Percentiles rank a stretch among this genome's conserved stretches.
phyloP scores from a whole-genome alignment of 2,329 filamentous ascomycete genomes.

The Pyrenophora graminea region DNA sequence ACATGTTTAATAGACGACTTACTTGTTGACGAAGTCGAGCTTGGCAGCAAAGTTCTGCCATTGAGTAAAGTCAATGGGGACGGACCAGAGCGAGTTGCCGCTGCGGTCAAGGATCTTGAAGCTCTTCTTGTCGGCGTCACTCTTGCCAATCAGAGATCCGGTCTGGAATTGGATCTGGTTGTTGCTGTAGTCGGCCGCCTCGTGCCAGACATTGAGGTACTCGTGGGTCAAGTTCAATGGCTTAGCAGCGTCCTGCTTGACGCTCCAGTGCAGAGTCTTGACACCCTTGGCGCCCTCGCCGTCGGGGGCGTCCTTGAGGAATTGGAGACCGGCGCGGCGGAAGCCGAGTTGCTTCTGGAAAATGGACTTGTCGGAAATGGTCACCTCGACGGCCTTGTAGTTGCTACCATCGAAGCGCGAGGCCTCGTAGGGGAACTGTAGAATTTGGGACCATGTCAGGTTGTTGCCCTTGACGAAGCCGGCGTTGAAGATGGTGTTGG shows the following conservation, averaged over 20 bases:
- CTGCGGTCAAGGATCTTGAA: slow-evolving; percentile 48
- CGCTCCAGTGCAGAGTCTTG: slow-evolving; percentile 66
- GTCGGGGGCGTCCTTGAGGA: slow-evolving; percentile 57
- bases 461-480: slow-evolving; percentile 59
- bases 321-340: slow-evolving; percentile 61
- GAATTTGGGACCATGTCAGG: slow-evolving; percentile 56
- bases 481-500: slow-evolving; percentile 55
- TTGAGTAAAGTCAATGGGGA: slow-evolving; percentile 54
- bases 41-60: slow-evolving; percentile 68
- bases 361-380: slow-evolving; percentile 63
- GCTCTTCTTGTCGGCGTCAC: slow-evolving; percentile 50
- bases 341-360: slow-evolving; percentile 65
- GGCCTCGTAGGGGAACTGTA: slow-evolving; percentile 53
- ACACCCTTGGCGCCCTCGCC: slow-evolving; percentile 59
- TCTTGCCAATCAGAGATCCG: slow-evolving; percentile 56
- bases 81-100: slow-evolving; percentile 52
- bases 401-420: slow-evolving; percentile 54
- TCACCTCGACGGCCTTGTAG: slow-evolving; percentile 57
- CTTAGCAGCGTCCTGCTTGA: slow-evolving; percentile 58
- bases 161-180: slow-evolving; percentile 58
- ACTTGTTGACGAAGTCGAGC: slow-evolving; percentile 62
- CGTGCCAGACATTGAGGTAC: slow-evolving; percentile 56
- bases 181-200: slow-evolving; percentile 47
- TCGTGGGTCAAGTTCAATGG: slow-evolving; percentile 65
- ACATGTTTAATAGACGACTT: slow-evolving; percentile 22